A percentile compares a stretch with the other conserved stretches of the same genome.
Evolutionary conservation across 345 rosid genomes (phyloP).

Genomic region (Eucalyptus virginea): DNA sequence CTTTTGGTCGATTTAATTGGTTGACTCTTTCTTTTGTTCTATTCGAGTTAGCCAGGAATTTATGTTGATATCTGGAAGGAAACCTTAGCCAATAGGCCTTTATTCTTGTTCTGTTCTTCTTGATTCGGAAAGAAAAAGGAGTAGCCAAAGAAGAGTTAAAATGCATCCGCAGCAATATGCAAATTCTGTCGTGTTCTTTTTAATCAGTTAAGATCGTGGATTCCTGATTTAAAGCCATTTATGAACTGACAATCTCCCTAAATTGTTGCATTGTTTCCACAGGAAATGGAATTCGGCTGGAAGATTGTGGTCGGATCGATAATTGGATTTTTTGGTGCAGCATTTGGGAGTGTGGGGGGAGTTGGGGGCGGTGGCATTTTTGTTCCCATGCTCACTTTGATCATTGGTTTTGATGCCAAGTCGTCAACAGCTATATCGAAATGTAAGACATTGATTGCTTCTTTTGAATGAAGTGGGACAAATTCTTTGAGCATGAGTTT

Average conservation of each 20-base stretch:
- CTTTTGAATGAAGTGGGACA: neutral
- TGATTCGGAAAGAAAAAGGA: neutral
- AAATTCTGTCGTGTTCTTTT: neutral
- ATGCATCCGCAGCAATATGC: neutral
- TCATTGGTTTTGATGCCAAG: slow-evolving; percentile 78
- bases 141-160: neutral
- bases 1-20: neutral
- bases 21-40: neutral
- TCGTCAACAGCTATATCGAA: slow-evolving; percentile 72
- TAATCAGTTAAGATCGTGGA: neutral
- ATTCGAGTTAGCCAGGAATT: neutral
- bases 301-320: slow-evolving; percentile 50
- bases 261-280: neutral
- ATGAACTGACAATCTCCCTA: neutral
- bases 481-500: neutral
- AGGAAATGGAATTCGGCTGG: slow-evolving; percentile 73
- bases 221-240: neutral
- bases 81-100: neutral
- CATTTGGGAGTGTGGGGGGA: slow-evolving; percentile 87
- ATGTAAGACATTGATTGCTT: slow-evolving; percentile 26
- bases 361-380: slow-evolving; percentile 83
- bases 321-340: slow-evolving; percentile 79
- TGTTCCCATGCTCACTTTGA: slow-evolving; percentile 57
- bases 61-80: neutral
- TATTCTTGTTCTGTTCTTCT: neutral